Evolutionary conservation across 345 rosid genomes (phyloP).

Genomic region (Capsella bursapastoris): DNA sequence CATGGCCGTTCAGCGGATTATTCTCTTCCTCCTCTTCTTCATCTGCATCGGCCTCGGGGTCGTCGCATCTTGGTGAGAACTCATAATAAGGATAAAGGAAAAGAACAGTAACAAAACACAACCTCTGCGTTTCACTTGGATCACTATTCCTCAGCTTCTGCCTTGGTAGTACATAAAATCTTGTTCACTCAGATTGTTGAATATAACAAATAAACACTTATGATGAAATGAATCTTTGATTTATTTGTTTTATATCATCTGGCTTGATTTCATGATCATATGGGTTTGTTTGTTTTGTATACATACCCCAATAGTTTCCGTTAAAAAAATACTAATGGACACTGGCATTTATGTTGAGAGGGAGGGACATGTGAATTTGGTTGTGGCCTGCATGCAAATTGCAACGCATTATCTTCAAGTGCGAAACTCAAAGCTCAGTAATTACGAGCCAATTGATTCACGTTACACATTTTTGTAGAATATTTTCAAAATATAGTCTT

Average conservation of each 20-base stretch:
- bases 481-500: background rate
- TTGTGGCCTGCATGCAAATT: conserved; percentile 9
- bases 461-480: background rate
- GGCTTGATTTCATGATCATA: conserved; percentile 8
- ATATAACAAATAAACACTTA: conserved; percentile 19
- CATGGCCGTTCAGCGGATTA: conserved; percentile 78
- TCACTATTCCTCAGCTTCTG: conserved; percentile 5
- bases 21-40: conserved; percentile 65
- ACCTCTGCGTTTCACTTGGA: conserved; percentile 13
- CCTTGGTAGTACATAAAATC: conserved; percentile 30
- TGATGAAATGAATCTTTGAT: background rate
- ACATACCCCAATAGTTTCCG: too few relatives aligned
- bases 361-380: conserved; percentile 18
- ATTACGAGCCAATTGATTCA: conserved; percentile 1
- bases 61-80: conserved; percentile 49
- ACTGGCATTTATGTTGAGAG: background rate
- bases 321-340: background rate
- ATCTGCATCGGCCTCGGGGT: conserved; percentile 38
- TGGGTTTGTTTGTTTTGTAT: background rate
- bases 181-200: conserved; percentile 24
- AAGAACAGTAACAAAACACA: background rate
- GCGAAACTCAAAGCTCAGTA: background rate
- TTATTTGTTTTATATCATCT: conserved; percentile 10
- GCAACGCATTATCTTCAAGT: conserved; percentile 1
- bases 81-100: conserved; percentile 38